phyloP scores from a whole-genome alignment of 768 basidiomycete genomes.

The Boletellus emodensis region DNA sequence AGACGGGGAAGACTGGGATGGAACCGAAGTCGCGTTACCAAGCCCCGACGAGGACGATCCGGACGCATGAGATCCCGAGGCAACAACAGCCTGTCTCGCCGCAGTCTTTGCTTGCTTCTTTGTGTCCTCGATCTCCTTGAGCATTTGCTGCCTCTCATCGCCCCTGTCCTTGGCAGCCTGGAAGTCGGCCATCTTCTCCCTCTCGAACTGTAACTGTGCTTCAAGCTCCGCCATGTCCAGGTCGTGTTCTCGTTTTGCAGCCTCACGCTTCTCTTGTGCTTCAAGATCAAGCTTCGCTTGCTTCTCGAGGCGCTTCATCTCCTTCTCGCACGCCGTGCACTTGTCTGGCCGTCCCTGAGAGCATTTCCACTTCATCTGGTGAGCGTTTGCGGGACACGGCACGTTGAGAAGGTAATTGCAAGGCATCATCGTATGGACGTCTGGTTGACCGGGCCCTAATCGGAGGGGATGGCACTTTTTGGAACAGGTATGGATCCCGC shows the following conservation, averaged over 20 bases:
- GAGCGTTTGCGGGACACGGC: constrained; percentile 43
- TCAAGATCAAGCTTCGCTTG: constrained; percentile 39
- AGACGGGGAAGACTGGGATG: not conserved
- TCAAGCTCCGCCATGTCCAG: not conserved
- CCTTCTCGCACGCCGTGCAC: constrained; percentile 49
- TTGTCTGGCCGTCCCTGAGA: constrained; percentile 31
- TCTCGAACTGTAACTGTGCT: not conserved
- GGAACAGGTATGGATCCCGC: constrained; percentile 51
- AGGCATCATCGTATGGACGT: constrained; percentile 28
- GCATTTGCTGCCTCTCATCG: no score
- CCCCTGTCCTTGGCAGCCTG: not conserved
- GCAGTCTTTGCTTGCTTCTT: no score
- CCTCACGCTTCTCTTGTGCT: constrained; percentile 43
- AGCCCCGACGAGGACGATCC: not conserved
- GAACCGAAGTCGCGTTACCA: not conserved
- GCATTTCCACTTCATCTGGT: constrained; percentile 44
- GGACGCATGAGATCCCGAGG: not conserved
- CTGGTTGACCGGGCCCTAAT: constrained; percentile 45
- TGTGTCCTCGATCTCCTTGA: no score
- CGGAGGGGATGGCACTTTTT: constrained; percentile 55
- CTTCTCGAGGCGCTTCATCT: constrained; percentile 36
- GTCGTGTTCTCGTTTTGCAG: constrained; percentile 41
- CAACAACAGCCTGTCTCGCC: not conserved
- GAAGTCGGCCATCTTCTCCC: not conserved
- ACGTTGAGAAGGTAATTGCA: constrained; percentile 38